Base-by-base conservation (phyloP, 805 yeast species). In the Priceomyces medius region DNA sequence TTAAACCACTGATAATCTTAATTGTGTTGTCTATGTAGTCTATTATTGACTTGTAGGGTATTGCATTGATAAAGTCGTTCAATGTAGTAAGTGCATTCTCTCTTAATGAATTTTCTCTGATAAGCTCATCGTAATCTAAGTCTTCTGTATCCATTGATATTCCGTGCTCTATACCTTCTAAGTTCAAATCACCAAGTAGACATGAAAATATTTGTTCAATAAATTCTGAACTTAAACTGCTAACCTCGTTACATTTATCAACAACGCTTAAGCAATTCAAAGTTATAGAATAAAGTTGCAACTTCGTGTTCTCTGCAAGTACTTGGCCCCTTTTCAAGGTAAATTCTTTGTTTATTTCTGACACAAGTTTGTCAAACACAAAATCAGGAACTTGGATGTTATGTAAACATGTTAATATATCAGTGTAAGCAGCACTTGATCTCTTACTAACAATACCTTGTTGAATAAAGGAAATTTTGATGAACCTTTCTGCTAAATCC, bases 1-100 rank as follows among this genome's bases (percentile, higher is more conserved):
- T 41, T 40, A 64, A 67, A 13, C 40, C 45, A 5, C 44, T 40
- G n/a, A 59, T 45, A 12, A 58, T 41, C 1, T 47, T 31, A 13
- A 63, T 36, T 10, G 59, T 46, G 35, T 40, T 40, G 24, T 45
- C 38, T 28, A 50, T 12, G 38, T 34, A 42, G 4, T 45, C 23
- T 27, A 34, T 39, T 23, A 54, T 28, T 47, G 50, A 33, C 32
- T 44, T 3, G 53, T 26, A 28, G 36, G 51, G 47, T 41, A 53
- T 4, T 40, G 50, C 24, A 20, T 44, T 39, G 9, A 64, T 46
- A 7, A 62, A 58, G 10, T 65, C 60, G 16, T 71, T 68, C 19
- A 76, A 55, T 6, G 74, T 65, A 21, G 68, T 57, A 39, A 81
- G 59, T 0, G 79, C 68, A 18, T 79, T 78, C 42, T 76, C 80